A percentile compares a stretch with the other conserved stretches of the same genome.
Conservation (phyloP, 108 stramenopile species). For the Stephanodiscus minutulus region DNA sequence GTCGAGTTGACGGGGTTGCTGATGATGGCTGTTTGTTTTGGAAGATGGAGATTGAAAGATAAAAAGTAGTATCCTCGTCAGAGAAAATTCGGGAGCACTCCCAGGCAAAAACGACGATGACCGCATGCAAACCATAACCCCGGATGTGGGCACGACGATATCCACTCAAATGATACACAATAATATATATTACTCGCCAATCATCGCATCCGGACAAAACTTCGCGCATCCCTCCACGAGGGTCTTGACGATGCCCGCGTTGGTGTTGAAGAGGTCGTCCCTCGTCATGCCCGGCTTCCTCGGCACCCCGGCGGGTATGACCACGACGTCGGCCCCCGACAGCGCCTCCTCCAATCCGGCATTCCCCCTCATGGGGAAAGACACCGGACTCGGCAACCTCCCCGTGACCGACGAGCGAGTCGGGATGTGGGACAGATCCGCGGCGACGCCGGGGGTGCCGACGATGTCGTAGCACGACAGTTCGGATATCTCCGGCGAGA, state of each 20-base stretch:
- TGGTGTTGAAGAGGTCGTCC: slow-evolving; percentile 96
- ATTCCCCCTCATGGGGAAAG: slow-evolving; percentile 74
- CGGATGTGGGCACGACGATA: too few relatives aligned
- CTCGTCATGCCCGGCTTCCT: slow-evolving; percentile 98
- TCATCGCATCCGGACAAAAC: slow-evolving; percentile 93
- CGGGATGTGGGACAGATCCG: slow-evolving; percentile 91
- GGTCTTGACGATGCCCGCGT: slow-evolving; percentile 93
- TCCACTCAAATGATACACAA: too few relatives aligned
- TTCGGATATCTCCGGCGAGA: slow-evolving; percentile 80
- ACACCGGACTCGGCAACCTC: slow-evolving; percentile 62
- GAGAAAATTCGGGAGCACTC: neutral
- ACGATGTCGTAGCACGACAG: slow-evolving; percentile 91
- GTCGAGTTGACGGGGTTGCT: slow-evolving; percentile 99
- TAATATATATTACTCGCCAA: too few relatives aligned
- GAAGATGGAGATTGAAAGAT: too few relatives aligned
- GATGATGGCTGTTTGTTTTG: slow-evolving; percentile 94
- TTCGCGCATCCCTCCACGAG: slow-evolving; percentile 96
- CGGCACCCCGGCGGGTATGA: slow-evolving; percentile 99
- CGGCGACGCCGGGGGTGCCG: slow-evolving; percentile 97
- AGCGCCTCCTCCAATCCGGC: slow-evolving; percentile 78
- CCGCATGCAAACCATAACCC: too few relatives aligned
- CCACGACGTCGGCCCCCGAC: slow-evolving; percentile 90
- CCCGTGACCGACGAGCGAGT: slow-evolving; percentile 66
- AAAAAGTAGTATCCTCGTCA: neutral
- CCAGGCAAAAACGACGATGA: too few relatives aligned